A percentile compares a stretch with the other conserved stretches of the same genome.
phyloP scores from a whole-genome alignment of 352 stramenopile species.

The Pythium biforme region DNA sequence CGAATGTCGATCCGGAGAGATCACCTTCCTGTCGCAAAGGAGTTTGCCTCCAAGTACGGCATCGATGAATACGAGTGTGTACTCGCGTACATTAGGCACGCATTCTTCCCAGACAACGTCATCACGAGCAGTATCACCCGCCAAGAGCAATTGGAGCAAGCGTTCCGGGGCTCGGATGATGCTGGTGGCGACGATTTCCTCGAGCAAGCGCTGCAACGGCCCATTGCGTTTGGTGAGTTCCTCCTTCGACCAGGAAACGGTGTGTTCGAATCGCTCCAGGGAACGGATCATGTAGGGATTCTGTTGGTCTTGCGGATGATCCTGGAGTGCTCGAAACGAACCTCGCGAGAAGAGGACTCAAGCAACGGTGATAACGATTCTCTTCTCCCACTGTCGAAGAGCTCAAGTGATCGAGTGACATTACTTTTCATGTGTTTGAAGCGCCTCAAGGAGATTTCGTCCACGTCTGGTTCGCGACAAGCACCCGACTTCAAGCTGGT shows the following conservation, averaged over 20 bases:
- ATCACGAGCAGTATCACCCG: constrained; percentile 17
- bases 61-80: constrained; percentile 65
- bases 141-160: constrained; percentile 66
- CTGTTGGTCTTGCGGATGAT: constrained; percentile 70
- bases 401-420: constrained; percentile 50
- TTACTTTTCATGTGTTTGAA: constrained; percentile 82
- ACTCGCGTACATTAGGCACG: constrained; percentile 58
- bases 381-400: constrained; percentile 51
- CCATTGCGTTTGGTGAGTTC: constrained; percentile 53
- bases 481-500: constrained; percentile 58
- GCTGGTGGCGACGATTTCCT: constrained; percentile 44
- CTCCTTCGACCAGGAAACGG: constrained; percentile 36
- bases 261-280: constrained; percentile 58
- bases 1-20: constrained; percentile 53
- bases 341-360: constrained; percentile 15
- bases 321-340: constrained; percentile 73
- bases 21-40: constrained; percentile 39
- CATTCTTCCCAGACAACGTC: constrained; percentile 26
- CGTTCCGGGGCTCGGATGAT: constrained; percentile 44
- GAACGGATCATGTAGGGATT: constrained; percentile 68
- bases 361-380: background rate
- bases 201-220: constrained; percentile 60
- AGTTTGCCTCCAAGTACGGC: constrained; percentile 69
- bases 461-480: constrained; percentile 18
- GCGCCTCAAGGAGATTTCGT: constrained; percentile 53